Percentiles rank a stretch among this genome's conserved stretches.
These are phyloP conservation scores for Arabis hirsuta DNA, from an alignment of 345 rosid species.

Conservation along the genomic window DNA sequence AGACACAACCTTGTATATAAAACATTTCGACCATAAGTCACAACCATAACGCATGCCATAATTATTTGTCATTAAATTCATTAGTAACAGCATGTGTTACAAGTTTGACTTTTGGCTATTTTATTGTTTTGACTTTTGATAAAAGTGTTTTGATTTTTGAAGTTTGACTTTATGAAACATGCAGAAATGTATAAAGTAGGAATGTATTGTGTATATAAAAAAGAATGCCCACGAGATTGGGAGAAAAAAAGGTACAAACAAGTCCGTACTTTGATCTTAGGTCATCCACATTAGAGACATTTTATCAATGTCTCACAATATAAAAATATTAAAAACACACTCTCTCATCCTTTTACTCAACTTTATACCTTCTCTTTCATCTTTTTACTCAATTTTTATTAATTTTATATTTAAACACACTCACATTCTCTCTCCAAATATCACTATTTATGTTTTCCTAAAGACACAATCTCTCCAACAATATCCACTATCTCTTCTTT, in stretches of 20 bases:
- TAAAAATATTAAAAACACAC: too few relatives aligned
- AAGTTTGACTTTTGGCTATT: conserved; percentile 33
- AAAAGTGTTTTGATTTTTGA: conserved; percentile 1
- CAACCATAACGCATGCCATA: conserved; percentile 21
- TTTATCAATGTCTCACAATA: too few relatives aligned
- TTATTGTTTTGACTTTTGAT: conserved; percentile 11
- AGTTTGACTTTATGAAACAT: conserved; percentile 26
- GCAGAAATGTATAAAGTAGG: not conserved
- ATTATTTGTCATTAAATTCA: not conserved
- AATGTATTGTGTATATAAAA: conserved; percentile 13
- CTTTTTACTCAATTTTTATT: too few relatives aligned
- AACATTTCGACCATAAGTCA: conserved; percentile 20
- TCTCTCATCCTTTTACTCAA: too few relatives aligned
- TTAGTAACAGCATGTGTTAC: conserved; percentile 24
- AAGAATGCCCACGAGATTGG: conserved; percentile 14
- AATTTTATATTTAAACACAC: too few relatives aligned
- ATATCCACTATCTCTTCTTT: too few relatives aligned
- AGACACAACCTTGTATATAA: not conserved
- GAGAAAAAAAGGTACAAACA: not conserved
- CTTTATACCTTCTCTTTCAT: too few relatives aligned
- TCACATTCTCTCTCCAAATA: too few relatives aligned
- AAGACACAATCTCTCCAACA: too few relatives aligned
- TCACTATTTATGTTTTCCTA: too few relatives aligned
- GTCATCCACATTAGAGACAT: too few relatives aligned
- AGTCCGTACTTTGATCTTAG: conserved; percentile 41